Evolutionary conservation across 345 rosid genomes (phyloP).

Genomic region (Eucalyptus microcorys): DNA sequence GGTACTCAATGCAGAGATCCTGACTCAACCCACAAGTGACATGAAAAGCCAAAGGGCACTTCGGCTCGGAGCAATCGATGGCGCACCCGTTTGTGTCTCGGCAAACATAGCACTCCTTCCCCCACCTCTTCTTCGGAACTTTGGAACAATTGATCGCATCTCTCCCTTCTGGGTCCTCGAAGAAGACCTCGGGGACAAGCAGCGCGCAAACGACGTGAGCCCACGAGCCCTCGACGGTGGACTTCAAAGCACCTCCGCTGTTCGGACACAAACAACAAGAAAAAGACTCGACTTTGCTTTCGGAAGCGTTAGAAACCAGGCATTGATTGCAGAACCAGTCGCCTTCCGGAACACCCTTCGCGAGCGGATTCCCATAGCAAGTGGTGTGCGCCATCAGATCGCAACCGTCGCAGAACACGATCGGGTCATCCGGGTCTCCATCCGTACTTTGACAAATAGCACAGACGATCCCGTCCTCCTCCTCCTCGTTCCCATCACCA

Average conservation of each 20-base stretch:
- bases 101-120: conserved; percentile 54
- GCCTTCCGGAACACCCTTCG: conserved; percentile 60
- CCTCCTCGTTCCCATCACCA: neutral
- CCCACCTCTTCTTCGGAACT: conserved; percentile 58
- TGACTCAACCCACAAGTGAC: conserved; percentile 76
- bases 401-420: conserved; percentile 94
- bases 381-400: conserved; percentile 86
- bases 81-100: conserved; percentile 51
- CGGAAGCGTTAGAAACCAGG: neutral
- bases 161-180: conserved; percentile 75
- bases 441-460: conserved; percentile 85
- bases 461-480: conserved; percentile 80
- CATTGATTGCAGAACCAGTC: conserved; percentile 78
- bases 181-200: conserved; percentile 82
- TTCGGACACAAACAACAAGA: conserved; percentile 62
- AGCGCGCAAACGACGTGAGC: conserved; percentile 76
- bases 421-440: conserved; percentile 84
- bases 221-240: conserved; percentile 50
- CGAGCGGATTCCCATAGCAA: conserved; percentile 78
- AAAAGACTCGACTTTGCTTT: neutral
- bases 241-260: conserved; percentile 55
- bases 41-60: conserved; percentile 60
- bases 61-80: conserved; percentile 79
- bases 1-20: conserved; percentile 70
- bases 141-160: conserved; percentile 56